Evolutionary conservation across 192 early-diverging fungal species (phyloP).

Genomic region (Rhizoclosmatium sp.): DNA sequence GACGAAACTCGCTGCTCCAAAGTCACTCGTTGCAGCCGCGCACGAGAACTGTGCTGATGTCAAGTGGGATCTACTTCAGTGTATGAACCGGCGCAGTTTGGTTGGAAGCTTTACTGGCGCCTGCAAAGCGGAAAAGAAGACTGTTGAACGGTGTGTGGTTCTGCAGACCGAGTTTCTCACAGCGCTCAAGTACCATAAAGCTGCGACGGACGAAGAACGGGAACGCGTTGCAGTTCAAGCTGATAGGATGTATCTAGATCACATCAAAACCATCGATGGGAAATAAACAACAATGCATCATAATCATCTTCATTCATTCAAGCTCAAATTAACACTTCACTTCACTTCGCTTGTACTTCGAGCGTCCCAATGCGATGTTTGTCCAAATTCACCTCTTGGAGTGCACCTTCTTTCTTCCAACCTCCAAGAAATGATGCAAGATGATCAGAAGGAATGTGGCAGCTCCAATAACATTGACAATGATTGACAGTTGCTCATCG

Average conservation of each 20-base stretch:
- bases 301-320: too few relatives aligned
- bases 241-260: too few relatives aligned
- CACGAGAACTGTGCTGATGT: background rate
- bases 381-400: background rate
- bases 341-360: too few relatives aligned
- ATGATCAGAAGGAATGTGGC: conserved; percentile 33
- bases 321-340: too few relatives aligned
- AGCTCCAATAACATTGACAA: conserved; percentile 33
- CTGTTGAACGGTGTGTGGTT: background rate
- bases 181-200: background rate
- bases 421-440: conserved; percentile 35
- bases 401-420: conserved; percentile 28
- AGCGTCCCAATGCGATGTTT: too few relatives aligned
- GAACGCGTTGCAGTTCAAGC: background rate
- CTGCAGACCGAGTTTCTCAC: background rate
- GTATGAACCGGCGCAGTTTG: background rate
- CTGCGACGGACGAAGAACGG: background rate
- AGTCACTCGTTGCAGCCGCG: background rate
- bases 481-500: conserved; percentile 33
- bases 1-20: background rate
- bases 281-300: too few relatives aligned
- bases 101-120: background rate
- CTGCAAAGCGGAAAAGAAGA: background rate
- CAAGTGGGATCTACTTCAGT: background rate
- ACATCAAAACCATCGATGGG: too few relatives aligned